Base-by-base conservation (phyloP, 176 grass and related monocot species). In the Hyparrhenia diplandra region DNA sequence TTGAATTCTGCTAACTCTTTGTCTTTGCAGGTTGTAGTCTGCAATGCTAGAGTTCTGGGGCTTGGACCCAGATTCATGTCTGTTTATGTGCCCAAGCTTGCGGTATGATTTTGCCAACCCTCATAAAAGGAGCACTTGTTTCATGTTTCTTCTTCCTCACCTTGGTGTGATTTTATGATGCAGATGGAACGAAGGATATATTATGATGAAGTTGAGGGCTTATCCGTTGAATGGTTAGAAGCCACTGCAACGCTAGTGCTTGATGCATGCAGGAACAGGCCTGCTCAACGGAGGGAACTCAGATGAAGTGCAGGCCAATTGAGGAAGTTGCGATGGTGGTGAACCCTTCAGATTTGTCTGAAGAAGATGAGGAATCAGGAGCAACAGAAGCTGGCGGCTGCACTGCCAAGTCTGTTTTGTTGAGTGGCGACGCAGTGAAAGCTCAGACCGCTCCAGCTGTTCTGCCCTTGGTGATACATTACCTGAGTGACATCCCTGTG, bases 21-120 rank as follows among this genome's bases (percentile, higher is more conserved):
- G 8, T 67, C 73, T 89, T 85, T 88, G 58, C 90, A 98, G 96
- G 68, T 88, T 65, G 36, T 89, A 28, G 59, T 91, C 79, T 89
- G 84, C 64, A 81, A 83, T 84, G 92, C 92, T 68, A 93, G 92
- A 89, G 92, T 98, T 84, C 63, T 95, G 73, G 96, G 90, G 79
- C 79, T 98, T 54, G 96, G 96, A 82, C 92, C 92, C 43, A 98
- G 86, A 83, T 98, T 98, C 69, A 91, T 95, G 92, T 92, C 96
- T 86, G 67, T 95, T 80, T 95, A 98, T 74, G 72, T 98, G 43
- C 86, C 88, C 52, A 95, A 89, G 64, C 85, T 95, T 80, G 93
- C 86, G 64, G 96, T 98, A 94, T 73, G 79, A 31, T 71, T 79
- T 52, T n/a, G 13, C 51, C 35, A 73, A 47, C 31, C 62, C 36